These are phyloP conservation scores for Naganishia onofrii DNA, from an alignment of 768 basidiomycete genomes.

Conservation along the genomic window DNA sequence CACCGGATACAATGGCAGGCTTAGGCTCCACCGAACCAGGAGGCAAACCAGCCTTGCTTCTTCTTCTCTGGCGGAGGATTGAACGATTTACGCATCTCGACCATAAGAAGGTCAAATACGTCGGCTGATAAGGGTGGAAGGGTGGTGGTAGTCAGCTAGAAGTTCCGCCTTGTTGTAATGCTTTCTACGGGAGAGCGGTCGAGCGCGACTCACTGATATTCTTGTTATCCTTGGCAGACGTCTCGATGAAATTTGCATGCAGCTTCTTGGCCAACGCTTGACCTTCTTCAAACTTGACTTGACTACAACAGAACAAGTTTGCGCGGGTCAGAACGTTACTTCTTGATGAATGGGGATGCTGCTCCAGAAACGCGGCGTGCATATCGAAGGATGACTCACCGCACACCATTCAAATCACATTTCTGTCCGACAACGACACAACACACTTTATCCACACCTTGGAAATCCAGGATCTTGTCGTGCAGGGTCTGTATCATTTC, in stretches of 20 bases:
- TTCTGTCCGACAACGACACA: constrained; percentile 95
- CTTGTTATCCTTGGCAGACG: constrained; percentile 78
- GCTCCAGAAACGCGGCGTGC: not conserved
- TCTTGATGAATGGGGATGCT: too few relatives aligned
- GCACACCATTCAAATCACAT: constrained; percentile 67
- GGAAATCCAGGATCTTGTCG: constrained; percentile 87
- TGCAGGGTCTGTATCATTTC: constrained; percentile 91
- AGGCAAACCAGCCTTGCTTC: constrained; percentile 27
- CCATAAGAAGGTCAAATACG: constrained; percentile 49
- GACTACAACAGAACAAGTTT: constrained; percentile 54
- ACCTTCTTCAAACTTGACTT: constrained; percentile 72
- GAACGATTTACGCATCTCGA: constrained; percentile 50
- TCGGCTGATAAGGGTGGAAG: constrained; percentile 36
- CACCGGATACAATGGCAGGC: not conserved
- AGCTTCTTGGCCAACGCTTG: constrained; percentile 69
- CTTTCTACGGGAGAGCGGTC: too few relatives aligned
- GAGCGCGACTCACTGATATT: constrained; percentile 73
- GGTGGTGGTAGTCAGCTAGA: not conserved
- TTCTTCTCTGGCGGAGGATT: constrained; percentile 52
- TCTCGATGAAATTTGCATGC: constrained; percentile 79
- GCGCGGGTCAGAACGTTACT: constrained; percentile 18
- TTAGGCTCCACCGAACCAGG: constrained; percentile 19
- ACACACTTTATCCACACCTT: constrained; percentile 76
- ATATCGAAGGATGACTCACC: constrained; percentile 58
- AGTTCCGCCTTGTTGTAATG: too few relatives aligned